Evolutionary conservation across 1,284 basidiomycete species (phyloP), one percentile per base, ranked within the genome.

Genomic region (Leccinum solheimii): DNA sequence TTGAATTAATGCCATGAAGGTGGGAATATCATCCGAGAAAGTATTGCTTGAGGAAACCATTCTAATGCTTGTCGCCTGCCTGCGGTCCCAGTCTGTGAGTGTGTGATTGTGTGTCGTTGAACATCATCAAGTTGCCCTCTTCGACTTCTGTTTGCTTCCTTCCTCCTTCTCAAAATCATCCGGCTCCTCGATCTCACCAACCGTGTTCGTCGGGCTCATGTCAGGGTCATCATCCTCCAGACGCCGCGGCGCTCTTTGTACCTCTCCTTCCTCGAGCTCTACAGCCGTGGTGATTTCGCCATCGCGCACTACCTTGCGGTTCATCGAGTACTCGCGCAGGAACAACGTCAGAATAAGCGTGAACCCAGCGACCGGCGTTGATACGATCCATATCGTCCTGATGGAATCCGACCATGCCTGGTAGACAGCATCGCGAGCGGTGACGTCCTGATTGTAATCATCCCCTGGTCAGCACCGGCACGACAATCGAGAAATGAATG

Each of bases 361-460:
- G 32, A 79, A 77, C n/a, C 84, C 87, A 16, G 82, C 49, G 14
- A 90, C 70, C 0, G 89, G 87, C 5, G 85, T 85, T 69, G 80
- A 81, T 27, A 89, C 83, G 60, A 91, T 72, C 91, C 92, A 95
- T 59, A 94, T 87, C 49, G 79, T 83, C 64, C 80, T 80, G 45
- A 94, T 85, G 0, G 90, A 83, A 55, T 83, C 75, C 3, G 90
- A 81, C 75, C 89, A 94, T 0, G 89, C 90, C 57, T 88, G 79
- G 50, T 89, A 83, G 3, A 94, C 78, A 49, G 80, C 76, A 23
- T 78, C 66, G 13, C 83, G 82, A 32, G 78, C 68, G 8, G 68
- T 67, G 10, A 80, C 70, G 67, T 90, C 81, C 85, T 87, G 62
- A 13, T 19, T 36, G 9, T 3, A 16, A 40, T 55, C 3, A 26